These are phyloP conservation scores for Cladosporium colombiae DNA, from an alignment of 2,329 filamentous ascomycete species.

Conservation along the genomic window DNA sequence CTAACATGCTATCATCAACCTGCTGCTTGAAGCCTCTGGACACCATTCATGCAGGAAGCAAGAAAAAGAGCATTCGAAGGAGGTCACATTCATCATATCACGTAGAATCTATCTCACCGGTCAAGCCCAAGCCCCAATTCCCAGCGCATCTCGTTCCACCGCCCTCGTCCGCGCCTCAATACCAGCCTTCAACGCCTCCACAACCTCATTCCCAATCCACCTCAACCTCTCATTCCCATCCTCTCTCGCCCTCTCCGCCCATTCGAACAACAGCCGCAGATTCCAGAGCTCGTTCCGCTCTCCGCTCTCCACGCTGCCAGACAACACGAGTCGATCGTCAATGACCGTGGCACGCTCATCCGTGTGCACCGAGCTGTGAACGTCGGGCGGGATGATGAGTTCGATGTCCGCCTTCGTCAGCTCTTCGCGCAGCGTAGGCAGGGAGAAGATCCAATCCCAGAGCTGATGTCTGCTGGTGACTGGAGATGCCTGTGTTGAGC, in stretches of 20 bases:
- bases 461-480: conserved; percentile 42
- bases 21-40: not conserved
- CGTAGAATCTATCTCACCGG: not conserved
- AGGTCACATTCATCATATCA: not conserved
- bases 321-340: conserved; percentile 70
- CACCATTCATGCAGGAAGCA: not conserved
- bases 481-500: conserved; percentile 49
- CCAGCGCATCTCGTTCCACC: not conserved
- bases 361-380: conserved; percentile 47
- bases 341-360: conserved; percentile 63
- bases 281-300: conserved; percentile 62
- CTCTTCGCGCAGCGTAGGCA: conserved; percentile 51
- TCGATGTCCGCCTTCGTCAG: conserved; percentile 65
- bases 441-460: conserved; percentile 73
- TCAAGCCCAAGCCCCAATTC: not conserved
- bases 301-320: conserved; percentile 42
- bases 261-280: conserved; percentile 64
- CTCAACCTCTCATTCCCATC: conserved; percentile 43
- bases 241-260: conserved; percentile 54
- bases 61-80: not conserved
- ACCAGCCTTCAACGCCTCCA: conserved; percentile 56
- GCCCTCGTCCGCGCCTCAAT: conserved; percentile 44
- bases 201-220: conserved; percentile 59
- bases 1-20: not conserved
- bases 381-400: conserved; percentile 44